Conservation (phyloP, 2,329 filamentous ascomycete genomes). For the Ceratocystis cacaofunesta region DNA sequence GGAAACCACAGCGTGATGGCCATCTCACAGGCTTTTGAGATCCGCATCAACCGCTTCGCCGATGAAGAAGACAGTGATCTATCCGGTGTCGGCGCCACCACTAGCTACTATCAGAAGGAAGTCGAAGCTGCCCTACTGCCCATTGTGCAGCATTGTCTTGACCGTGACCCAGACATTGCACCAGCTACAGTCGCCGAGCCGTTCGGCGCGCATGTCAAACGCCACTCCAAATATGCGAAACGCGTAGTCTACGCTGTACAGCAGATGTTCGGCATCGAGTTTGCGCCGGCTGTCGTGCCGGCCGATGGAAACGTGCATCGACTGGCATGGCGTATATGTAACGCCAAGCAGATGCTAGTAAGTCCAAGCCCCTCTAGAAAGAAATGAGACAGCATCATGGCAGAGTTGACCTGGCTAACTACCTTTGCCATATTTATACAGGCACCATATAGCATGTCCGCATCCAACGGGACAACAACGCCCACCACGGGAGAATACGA, state of each 20-base stretch:
- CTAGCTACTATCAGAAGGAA: conserved; percentile 48
- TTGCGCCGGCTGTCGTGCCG: conserved; percentile 80
- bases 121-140: conserved; percentile 69
- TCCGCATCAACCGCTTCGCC: conserved; percentile 68
- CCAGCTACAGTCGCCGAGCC: conserved; percentile 63
- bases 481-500: conserved; percentile 33
- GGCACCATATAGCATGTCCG: conserved; percentile 60
- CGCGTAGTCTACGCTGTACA: conserved; percentile 86
- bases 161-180: conserved; percentile 80
- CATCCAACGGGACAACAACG: conserved; percentile 46
- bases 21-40: conserved; percentile 84
- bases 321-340: conserved; percentile 85
- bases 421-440: conserved; percentile 22
- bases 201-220: conserved; percentile 73
- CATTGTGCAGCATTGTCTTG: conserved; percentile 80
- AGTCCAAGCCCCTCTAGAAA: conserved; percentile 16
- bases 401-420: not conserved
- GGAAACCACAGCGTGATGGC: conserved; percentile 88
- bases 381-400: too few species aligned
- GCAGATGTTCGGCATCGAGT: conserved; percentile 95
- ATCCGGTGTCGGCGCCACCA: not conserved
- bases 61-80: conserved; percentile 49
- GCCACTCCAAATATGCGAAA: conserved; percentile 77
- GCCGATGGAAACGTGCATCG: conserved; percentile 85
- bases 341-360: conserved; percentile 88